These are phyloP conservation scores for Huntiella bhutanensis DNA, from an alignment of 2,329 filamentous ascomycete species.

Conservation along the genomic window DNA sequence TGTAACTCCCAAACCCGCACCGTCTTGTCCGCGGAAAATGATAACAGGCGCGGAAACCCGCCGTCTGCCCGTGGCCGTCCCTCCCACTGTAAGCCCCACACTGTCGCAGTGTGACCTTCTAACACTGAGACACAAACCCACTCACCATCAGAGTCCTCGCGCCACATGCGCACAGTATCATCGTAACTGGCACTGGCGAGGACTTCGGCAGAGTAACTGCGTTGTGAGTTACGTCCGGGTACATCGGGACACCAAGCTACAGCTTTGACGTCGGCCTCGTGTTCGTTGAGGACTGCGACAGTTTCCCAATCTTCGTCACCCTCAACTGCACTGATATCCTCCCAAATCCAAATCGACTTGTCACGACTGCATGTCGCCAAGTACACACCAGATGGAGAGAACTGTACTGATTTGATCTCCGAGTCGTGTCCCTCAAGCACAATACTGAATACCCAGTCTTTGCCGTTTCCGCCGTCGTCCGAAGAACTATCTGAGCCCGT, in stretches of 20 bases:
- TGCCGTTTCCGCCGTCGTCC: conserved; percentile 39
- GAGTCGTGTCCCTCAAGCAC: conserved; percentile 90
- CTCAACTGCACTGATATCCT: conserved; percentile 55
- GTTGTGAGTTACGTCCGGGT: conserved; percentile 25
- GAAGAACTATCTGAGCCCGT: conserved; percentile 17
- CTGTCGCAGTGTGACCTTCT: conserved; percentile 64
- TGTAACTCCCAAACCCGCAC: conserved; percentile 61
- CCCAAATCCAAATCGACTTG: conserved; percentile 97
- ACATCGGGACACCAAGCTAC: conserved; percentile 76
- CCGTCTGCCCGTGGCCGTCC: conserved; percentile 20
- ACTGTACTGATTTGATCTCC: conserved; percentile 69
- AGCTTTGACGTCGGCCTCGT: conserved; percentile 87
- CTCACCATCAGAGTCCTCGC: conserved; percentile 72
- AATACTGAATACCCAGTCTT: conserved; percentile 84
- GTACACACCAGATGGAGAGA: conserved; percentile 54
- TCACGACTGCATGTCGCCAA: conserved; percentile 83
- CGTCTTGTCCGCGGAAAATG: conserved; percentile 68
- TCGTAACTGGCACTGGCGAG: conserved; percentile 89
- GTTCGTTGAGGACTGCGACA: conserved; percentile 81
- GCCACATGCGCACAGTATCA: conserved; percentile 73
- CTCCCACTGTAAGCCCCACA: conserved; percentile 75
- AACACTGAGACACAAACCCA: conserved; percentile 80
- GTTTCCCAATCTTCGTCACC: conserved; percentile 95
- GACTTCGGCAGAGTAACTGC: conserved; percentile 43
- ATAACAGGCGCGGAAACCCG: conserved; percentile 46